Conservation (phyloP, 345 rosid species). For the Leavenworthia alabamica region DNA sequence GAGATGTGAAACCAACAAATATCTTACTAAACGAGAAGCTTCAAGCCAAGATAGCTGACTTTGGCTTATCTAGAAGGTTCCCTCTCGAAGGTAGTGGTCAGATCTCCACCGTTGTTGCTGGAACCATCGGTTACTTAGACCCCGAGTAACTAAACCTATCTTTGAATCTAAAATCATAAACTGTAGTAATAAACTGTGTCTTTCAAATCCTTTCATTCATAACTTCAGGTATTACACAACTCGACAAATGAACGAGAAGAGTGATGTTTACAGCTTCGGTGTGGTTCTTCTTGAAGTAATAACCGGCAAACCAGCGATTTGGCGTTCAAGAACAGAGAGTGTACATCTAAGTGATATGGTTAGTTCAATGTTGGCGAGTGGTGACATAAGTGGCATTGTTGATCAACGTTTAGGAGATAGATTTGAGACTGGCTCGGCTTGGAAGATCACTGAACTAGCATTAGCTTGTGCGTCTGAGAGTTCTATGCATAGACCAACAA, state of each 20-base stretch:
- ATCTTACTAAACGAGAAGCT: slow-evolving; percentile 41
- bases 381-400: slow-evolving; percentile 33
- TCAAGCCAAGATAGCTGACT: slow-evolving; percentile 48
- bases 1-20: slow-evolving; percentile 45
- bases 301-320: slow-evolving; percentile 32
- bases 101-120: slow-evolving; percentile 23
- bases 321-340: neutral
- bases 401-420: slow-evolving; percentile 33
- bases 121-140: slow-evolving; percentile 43
- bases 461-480: slow-evolving; percentile 27
- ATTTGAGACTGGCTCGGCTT: slow-evolving; percentile 27
- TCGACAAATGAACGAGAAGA: slow-evolving; percentile 32
- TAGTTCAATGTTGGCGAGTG: slow-evolving; percentile 22
- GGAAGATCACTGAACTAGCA: slow-evolving; percentile 41
- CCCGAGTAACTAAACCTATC: slow-evolving; percentile 34
- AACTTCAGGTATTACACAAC: neutral
- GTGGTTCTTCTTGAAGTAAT: slow-evolving; percentile 40
- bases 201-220: neutral
- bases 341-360: slow-evolving; percentile 32
- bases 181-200: neutral
- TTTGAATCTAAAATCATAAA: neutral
- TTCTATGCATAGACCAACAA: slow-evolving; percentile 27
- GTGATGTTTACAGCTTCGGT: slow-evolving; percentile 47
- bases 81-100: slow-evolving; percentile 17
- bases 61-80: slow-evolving; percentile 40